phyloP scores from a whole-genome alignment of 306 rosid genomes.

The Cucurbita maxima region DNA sequence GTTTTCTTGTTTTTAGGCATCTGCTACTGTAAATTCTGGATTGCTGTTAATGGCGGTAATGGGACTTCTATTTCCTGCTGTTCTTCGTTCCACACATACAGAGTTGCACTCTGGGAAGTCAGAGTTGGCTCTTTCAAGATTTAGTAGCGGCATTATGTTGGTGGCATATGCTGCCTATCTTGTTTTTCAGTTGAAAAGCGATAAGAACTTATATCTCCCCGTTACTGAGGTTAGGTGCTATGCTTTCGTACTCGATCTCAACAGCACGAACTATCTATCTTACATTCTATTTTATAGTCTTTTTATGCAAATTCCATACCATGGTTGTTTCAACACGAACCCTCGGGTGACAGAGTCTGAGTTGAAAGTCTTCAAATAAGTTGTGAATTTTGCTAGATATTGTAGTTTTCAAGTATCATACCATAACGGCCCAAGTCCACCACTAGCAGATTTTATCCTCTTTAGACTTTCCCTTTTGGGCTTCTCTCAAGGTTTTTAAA shows the following conservation, averaged over 20 bases:
- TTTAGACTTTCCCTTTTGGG: too few relatives aligned
- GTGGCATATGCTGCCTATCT: constrained; percentile 44
- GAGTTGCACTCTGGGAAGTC: constrained; percentile 39
- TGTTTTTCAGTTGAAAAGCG: constrained; percentile 37
- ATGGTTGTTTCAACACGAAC: background rate
- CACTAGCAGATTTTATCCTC: too few relatives aligned
- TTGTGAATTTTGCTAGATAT: background rate
- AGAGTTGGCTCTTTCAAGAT: constrained; percentile 52
- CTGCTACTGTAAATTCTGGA: constrained; percentile 30
- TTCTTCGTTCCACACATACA: constrained; percentile 32
- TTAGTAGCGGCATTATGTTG: constrained; percentile 62
- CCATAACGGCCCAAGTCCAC: too few relatives aligned
- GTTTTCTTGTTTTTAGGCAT: constrained; percentile 12
- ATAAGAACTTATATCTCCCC: constrained; percentile 18
- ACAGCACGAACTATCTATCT: background rate
- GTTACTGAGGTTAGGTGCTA: constrained; percentile 27
- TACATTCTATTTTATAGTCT: background rate
- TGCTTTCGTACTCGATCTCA: background rate
- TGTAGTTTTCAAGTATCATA: background rate
- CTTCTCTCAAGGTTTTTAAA: too few relatives aligned
- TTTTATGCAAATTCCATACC: background rate
- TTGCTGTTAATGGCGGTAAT: constrained; percentile 43
- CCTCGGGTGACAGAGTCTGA: background rate
- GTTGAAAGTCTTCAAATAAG: background rate
- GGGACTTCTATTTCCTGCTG: constrained; percentile 57